Base-by-base conservation (phyloP, 257 asterid species). In the Fraxinus excelsior region DNA sequence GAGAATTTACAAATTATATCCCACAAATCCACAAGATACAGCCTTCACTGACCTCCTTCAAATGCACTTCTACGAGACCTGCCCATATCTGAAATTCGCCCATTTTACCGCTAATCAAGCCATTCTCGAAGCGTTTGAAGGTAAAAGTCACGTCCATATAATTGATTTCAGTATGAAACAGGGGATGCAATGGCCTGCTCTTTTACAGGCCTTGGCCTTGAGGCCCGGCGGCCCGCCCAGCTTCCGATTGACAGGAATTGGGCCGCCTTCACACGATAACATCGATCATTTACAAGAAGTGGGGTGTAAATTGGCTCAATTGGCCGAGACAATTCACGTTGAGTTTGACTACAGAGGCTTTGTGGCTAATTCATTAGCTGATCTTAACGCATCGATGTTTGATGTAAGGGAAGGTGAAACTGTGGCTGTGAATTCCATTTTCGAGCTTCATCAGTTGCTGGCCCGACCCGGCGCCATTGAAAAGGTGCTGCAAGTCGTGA, bases 31-130 rank as follows among this genome's bases (percentile, higher is more conserved):
- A 26, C 86, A 81, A 35, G 97, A 92, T 29, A 75, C 91, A 4
- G 91, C 92, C 18, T 91, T 88, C 62, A 75, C 85, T 3, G 97
- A 92, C 75, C 14, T 84, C 75, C 72, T 92, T 13, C 94, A 94
- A 80, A 91, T 90, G 92, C 97, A 94, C 76, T 94, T 92, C 79
- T 94, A 92, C 77, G 99, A 94, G 76, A 83, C 93, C 2, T 90
- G 97, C 75, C 99, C 99, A 8, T 92, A 92, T 72, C 86, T 94
- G 2, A 94, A 94, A 73, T 94, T 94, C 81, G 95, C 97, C 0
- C 99, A 94, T 79, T 94, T 94, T 70, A 94, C 99, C 1, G 99
- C 99, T 0, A 92, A 94, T 75, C 99, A 94, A 76, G 99, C 97
- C 0, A 94, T 94, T 7, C 88, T 92, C 4, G 97, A 94, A 68